A percentile compares a stretch with the other conserved stretches of the same genome.
These are phyloP conservation scores for Coelastrella sp. DNA, from an alignment of 139 green algal species.

Conservation along the genomic window DNA sequence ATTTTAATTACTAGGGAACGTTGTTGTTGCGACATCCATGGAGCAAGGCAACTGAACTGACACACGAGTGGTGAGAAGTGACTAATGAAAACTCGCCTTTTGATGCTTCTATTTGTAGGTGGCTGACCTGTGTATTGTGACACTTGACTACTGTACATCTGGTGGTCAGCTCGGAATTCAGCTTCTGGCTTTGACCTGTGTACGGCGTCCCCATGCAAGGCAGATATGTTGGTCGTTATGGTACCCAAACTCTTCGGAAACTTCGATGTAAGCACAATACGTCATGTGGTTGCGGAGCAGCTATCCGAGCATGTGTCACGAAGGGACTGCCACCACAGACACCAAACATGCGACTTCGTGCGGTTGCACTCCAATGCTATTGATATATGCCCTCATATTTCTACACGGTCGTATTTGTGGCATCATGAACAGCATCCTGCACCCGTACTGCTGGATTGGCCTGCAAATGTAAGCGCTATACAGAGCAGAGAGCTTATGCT, in stretches of 20 bases:
- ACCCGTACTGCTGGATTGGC: slow-evolving; percentile 1
- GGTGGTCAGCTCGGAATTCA: not conserved
- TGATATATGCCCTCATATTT: not conserved
- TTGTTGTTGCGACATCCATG: no score
- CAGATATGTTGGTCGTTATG: not conserved
- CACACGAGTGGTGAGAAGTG: no score
- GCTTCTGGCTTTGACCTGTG: not conserved
- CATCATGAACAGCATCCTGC: not conserved
- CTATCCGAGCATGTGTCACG: no score
- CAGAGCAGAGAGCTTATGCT: slow-evolving; percentile 25
- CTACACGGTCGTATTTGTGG: not conserved
- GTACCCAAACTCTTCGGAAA: slow-evolving; percentile 21
- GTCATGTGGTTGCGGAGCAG: not conserved
- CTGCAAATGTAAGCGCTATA: slow-evolving; percentile 4
- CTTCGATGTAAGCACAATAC: not conserved
- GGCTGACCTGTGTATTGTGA: no score
- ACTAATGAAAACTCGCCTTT: no score
- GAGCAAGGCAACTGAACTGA: no score
- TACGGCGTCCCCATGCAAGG: not conserved
- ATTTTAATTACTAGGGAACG: no score
- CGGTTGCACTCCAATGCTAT: no score
- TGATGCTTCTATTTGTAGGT: no score
- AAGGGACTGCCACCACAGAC: no score
- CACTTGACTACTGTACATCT: no score
- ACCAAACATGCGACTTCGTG: no score